Evolutionary conservation across 2,329 filamentous ascomycete genomes (phyloP), one percentile per base, ranked within the genome.

Genomic region (Trichophyton rubrum): DNA sequence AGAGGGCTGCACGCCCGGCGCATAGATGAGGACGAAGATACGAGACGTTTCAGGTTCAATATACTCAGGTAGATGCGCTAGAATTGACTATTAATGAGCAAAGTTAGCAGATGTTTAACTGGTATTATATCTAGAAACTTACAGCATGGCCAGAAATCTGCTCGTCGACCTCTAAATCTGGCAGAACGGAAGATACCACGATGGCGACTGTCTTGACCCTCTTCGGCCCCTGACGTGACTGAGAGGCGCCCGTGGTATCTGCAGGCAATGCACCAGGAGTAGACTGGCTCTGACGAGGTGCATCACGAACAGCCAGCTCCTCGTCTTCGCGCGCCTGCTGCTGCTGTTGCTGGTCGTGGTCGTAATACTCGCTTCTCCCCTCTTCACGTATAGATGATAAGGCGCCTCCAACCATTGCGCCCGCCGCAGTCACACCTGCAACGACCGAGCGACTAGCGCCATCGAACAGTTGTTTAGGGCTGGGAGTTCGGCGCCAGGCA

Each of bases 1-100:
- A 41, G 69, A 78, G 59, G 90, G 86, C 73, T 90, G 89, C 59
- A 95, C 77, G 58, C 83, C 81, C 0, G 92, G 92, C 2, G 89
- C 85, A 73, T 96, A 96, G 69, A 97, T 92, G 65, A 97, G 80
- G 61, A 97, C 82, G 68, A 95, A 95, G 24, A 96, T 80, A 70
- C 89, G 88, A 65, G 86, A 84, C 63, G 80, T 84, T 55, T 84
- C 82, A 64, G 86, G 83, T 71, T 96, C 85, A 65, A 86, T 85
- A 62, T 87, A 83, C 64, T 85, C 83, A 41, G 90, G 89, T 57
- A 97, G 88, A 72, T 95, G 88, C 49, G 91, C 95, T 61, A 97
- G 81, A 66, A 97, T 88, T 30, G 88, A 90, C 88, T 91, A 27
- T 62, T 22, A 7, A 15, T 22, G 13, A 15, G 38, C 35, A 22